These are phyloP conservation scores for Daldinia grandis DNA, from an alignment of 495 filamentous ascomycete species.

Conservation along the genomic window DNA sequence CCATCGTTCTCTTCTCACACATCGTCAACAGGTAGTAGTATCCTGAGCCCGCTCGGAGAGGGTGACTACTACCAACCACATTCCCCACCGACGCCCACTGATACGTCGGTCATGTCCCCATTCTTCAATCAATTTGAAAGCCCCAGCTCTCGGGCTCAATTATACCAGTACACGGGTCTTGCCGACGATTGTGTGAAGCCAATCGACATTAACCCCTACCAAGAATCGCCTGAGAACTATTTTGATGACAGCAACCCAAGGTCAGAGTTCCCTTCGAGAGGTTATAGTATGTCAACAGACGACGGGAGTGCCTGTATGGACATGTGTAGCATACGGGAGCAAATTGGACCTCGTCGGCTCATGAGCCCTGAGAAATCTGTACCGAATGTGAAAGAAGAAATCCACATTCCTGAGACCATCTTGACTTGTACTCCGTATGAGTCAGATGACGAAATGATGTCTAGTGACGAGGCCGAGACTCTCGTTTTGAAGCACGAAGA, in stretches of 20 bases:
- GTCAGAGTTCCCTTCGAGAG: conserved; percentile 32
- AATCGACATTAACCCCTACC: conserved; percentile 49
- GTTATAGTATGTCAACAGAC: conserved; percentile 44
- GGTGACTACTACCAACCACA: conserved; percentile 48
- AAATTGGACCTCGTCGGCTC: conserved; percentile 3
- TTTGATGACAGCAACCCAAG: conserved; percentile 40
- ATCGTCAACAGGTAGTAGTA: conserved; percentile 49
- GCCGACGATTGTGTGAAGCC: conserved; percentile 50
- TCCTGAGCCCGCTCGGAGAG: conserved; percentile 50
- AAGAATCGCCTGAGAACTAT: conserved; percentile 42
- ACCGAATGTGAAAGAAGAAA: conserved; percentile 47
- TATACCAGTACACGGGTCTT: conserved; percentile 44
- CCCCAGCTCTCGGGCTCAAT: conserved; percentile 28
- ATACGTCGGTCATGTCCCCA: conserved; percentile 41
- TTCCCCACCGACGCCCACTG: conserved; percentile 49
- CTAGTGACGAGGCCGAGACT: conserved; percentile 21
- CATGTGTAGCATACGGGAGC: conserved; percentile 24
- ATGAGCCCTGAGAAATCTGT: conserved; percentile 40
- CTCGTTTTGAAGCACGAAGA: conserved; percentile 30
- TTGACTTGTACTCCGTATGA: conserved; percentile 33
- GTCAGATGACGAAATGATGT: conserved; percentile 17
- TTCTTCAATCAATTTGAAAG: conserved; percentile 40
- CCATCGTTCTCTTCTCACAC: conserved; percentile 50
- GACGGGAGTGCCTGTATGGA: conserved; percentile 20
- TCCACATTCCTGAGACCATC: conserved; percentile 33